These are phyloP conservation scores for Scalesia atractyloides DNA, from an alignment of 129 eudicot genomes.

Conservation along the genomic window DNA sequence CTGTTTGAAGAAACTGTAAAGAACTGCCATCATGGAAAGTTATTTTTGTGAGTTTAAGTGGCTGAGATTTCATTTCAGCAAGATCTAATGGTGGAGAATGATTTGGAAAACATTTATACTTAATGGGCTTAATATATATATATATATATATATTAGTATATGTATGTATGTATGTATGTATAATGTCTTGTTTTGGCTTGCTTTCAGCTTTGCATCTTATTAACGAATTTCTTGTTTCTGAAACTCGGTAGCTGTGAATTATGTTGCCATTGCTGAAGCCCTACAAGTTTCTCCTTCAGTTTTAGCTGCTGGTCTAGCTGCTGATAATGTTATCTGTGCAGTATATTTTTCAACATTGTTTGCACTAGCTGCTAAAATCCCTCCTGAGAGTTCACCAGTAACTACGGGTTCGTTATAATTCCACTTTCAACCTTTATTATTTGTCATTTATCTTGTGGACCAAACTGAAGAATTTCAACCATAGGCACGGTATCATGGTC, in stretches of 20 bases:
- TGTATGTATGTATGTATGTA: too few species aligned
- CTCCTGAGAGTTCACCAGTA: constrained; percentile 57
- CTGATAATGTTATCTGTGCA: constrained; percentile 91
- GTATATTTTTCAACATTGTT: constrained; percentile 78
- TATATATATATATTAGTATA: too few species aligned
- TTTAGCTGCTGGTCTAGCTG: constrained; percentile 87
- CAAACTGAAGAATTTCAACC: not conserved
- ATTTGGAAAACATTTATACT: too few species aligned
- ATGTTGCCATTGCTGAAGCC: constrained; percentile 89
- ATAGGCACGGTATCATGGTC: not conserved
- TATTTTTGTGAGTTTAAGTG: too few species aligned
- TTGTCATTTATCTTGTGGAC: not conserved
- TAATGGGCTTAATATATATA: too few species aligned
- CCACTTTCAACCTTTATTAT: constrained; percentile 5
- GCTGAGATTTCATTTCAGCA: too few species aligned
- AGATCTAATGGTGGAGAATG: too few species aligned
- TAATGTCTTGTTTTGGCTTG: constrained; percentile 15
- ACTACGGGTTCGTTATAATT: constrained; percentile 53
- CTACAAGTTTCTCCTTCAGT: constrained; percentile 68
- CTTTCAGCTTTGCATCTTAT: constrained; percentile 18
- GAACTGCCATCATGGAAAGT: too few species aligned
- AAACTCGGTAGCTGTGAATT: constrained; percentile 71
- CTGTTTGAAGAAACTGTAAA: too few species aligned
- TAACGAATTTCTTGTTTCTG: constrained; percentile 20
- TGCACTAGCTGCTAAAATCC: constrained; percentile 78